Conservation (phyloP, 1,284 basidiomycete genomes). For the Inonotus hispidus region DNA sequence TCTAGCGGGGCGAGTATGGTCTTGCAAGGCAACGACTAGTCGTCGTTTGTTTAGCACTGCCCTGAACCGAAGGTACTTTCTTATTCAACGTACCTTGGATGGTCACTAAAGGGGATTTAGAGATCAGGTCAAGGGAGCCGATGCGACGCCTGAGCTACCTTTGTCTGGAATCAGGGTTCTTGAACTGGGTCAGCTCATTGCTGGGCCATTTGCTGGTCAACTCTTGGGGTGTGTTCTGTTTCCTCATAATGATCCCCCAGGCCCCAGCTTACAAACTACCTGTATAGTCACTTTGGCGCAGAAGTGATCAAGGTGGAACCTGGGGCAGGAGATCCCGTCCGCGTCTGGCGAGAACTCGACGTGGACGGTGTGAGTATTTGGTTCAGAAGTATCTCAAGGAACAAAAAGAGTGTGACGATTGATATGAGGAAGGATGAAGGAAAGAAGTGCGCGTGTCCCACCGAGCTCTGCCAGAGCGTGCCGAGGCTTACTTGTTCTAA, state of each 20-base stretch:
- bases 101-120: slow-evolving; percentile 21
- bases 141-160: slow-evolving; percentile 31
- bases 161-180: slow-evolving; percentile 59
- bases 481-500: background rate
- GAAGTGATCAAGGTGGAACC: slow-evolving; percentile 69
- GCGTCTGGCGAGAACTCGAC: slow-evolving; percentile 66
- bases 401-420: slow-evolving; percentile 68
- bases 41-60: background rate
- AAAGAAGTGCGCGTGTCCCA: slow-evolving; percentile 40
- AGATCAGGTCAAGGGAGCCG: background rate
- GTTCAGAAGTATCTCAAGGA: slow-evolving; percentile 64
- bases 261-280: background rate
- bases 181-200: slow-evolving; percentile 55
- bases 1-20: background rate
- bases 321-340: slow-evolving; percentile 55
- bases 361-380: slow-evolving; percentile 65
- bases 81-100: slow-evolving; percentile 26
- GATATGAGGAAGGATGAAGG: slow-evolving; percentile 57
- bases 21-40: no score
- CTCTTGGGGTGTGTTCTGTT: slow-evolving; percentile 32
- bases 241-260: background rate
- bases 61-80: background rate
- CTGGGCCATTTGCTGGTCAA: slow-evolving; percentile 68
- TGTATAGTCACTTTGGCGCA: slow-evolving; percentile 57
- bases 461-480: background rate